Evolutionary conservation across 2,329 filamentous ascomycete species (phyloP).

Genomic region (Curvularia hawaiiensis): DNA sequence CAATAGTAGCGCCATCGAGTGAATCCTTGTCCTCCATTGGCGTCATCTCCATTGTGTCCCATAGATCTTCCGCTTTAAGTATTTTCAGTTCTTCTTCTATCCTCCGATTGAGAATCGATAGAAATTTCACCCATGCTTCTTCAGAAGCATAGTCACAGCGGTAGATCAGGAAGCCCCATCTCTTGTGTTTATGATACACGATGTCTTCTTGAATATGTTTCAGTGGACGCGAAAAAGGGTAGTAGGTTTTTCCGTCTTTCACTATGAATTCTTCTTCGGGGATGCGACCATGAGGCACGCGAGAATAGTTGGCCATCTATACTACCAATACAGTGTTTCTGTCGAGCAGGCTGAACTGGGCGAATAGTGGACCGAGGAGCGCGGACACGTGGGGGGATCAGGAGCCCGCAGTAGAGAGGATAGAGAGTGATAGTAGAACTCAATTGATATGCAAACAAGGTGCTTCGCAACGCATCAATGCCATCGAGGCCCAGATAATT

Average conservation of each 20-base stretch:
- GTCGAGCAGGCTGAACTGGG: neutral
- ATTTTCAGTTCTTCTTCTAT: neutral
- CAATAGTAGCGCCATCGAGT: neutral
- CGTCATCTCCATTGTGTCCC: neutral
- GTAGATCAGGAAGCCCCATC: neutral
- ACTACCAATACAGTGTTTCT: neutral
- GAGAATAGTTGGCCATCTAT: neutral
- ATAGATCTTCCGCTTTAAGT: neutral
- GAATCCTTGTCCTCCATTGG: neutral
- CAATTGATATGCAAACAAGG: neutral
- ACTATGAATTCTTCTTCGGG: neutral
- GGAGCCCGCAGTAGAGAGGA: neutral
- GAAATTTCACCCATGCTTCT: neutral
- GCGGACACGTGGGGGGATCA: too few relatives aligned
- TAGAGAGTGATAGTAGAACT: neutral
- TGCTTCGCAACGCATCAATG: neutral
- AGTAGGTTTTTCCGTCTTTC: neutral
- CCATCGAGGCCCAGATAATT: neutral
- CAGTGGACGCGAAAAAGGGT: neutral
- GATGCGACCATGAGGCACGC: neutral
- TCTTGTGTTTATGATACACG: neutral
- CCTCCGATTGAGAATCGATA: neutral
- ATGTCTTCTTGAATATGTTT: neutral
- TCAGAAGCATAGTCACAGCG: neutral
- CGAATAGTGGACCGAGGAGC: neutral